phyloP scores from a whole-genome alignment of 2,329 filamentous ascomycete genomes.

The Tolypocladium album region DNA sequence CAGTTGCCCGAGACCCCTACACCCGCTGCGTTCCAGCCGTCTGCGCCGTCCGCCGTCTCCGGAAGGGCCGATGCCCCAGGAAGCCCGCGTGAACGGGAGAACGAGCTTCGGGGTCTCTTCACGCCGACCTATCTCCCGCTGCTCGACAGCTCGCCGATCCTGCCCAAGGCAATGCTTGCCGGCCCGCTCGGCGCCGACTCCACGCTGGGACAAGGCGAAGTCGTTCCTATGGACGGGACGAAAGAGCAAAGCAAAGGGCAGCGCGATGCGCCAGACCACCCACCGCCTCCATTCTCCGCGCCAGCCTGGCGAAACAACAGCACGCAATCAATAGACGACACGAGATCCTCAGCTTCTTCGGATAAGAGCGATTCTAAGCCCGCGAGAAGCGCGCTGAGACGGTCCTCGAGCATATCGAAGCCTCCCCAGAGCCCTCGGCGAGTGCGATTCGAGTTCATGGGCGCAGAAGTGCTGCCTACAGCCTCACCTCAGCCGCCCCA shows the following conservation, averaged over 20 bases:
- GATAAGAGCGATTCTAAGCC: conserved; percentile 39
- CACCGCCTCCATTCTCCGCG: conserved; percentile 15
- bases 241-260: conserved; percentile 6
- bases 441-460: conserved; percentile 52
- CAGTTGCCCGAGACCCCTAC: conserved; percentile 16
- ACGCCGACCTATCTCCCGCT: conserved; percentile 52
- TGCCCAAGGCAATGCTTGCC: conserved; percentile 10
- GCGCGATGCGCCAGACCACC: conserved; percentile 6
- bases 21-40: conserved; percentile 20
- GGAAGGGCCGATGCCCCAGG: conserved; percentile 20
- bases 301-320: conserved; percentile 23
- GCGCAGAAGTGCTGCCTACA: conserved; percentile 49
- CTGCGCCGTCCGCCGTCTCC: conserved; percentile 15
- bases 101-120: conserved; percentile 52
- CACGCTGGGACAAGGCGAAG: conserved; percentile 10
- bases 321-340: conserved; percentile 30
- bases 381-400: conserved; percentile 46
- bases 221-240: conserved; percentile 12
- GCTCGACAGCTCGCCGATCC: conserved; percentile 34
- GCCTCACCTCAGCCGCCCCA: conserved; percentile 37
- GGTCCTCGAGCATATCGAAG: conserved; percentile 40
- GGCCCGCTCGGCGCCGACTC: conserved; percentile 5
- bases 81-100: conserved; percentile 43
- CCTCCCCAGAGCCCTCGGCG: conserved; percentile 44
- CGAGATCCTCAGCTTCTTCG: conserved; percentile 39